Percentiles rank a stretch among this genome's conserved stretches.
Conservation (phyloP, 352 stramenopile species). For the Blastocystis sp. region DNA sequence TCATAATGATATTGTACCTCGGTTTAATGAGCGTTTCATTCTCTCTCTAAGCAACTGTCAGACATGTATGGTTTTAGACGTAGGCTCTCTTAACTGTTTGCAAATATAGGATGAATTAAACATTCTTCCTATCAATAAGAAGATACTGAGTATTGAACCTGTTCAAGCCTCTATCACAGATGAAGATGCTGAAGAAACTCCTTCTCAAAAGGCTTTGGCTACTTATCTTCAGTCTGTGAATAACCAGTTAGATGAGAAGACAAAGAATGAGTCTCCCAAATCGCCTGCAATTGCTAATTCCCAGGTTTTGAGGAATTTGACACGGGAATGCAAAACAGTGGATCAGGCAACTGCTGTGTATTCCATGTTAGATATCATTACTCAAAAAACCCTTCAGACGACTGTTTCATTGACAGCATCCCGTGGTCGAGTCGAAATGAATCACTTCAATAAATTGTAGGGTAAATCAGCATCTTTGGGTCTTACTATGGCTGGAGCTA, state of each 20-base stretch:
- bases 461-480: constrained; percentile 96
- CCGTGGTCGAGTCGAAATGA: constrained; percentile 68
- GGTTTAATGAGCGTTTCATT: constrained; percentile 99
- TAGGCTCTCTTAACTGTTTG: not conserved
- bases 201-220: constrained; percentile 64
- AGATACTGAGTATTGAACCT: constrained; percentile 79
- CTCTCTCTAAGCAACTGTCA: constrained; percentile 85
- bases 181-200: constrained; percentile 66
- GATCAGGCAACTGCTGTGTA: constrained; percentile 86
- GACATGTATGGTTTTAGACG: constrained; percentile 90
- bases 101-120: constrained; percentile 86
- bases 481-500: constrained; percentile 78
- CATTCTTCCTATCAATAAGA: constrained; percentile 87
- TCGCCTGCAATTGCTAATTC: constrained; percentile 88
- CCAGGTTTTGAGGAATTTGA: constrained; percentile 85
- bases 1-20: constrained; percentile 85
- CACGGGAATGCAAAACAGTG: constrained; percentile 85
- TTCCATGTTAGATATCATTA: constrained; percentile 91
- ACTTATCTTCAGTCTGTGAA: constrained; percentile 72
- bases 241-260: constrained; percentile 74
- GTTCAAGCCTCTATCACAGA: constrained; percentile 66
- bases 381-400: constrained; percentile 84
- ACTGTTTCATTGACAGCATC: constrained; percentile 89
- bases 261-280: constrained; percentile 69
- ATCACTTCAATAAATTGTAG: constrained; percentile 66